Base-by-base conservation (phyloP, 2,329 filamentous ascomycete genomes). In the Xylariomycetidae sp. region DNA sequence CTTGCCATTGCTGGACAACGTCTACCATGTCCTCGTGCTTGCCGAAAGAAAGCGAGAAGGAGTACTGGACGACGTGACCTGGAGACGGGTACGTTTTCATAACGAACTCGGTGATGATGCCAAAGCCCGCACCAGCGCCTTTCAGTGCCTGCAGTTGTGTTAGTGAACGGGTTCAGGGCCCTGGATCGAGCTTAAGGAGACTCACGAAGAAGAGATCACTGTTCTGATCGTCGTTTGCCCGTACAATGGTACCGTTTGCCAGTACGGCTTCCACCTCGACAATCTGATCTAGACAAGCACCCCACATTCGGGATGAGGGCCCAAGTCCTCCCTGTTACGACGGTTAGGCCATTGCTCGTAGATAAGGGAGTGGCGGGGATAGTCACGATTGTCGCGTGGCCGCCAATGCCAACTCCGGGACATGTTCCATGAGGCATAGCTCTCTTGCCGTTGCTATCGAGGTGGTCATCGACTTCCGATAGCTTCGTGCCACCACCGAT, bases 381-480 rank as follows among this genome's bases (percentile, higher is more conserved):
- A 53, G 65, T 46, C 44, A 72, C 70, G 36, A 74, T 70, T 3
- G 72, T 76, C 3, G 72, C 67, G 44, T 79, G 74, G 0, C 74
- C 74, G 22, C 74, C 74, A 8, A 76, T 63, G 5, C 74, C 74
- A 9, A 79, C 73, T 5, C 66, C 67, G 0, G 74, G 74, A 38
- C 76, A 79, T 1, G 72, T 70, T 8, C 75, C 75, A 34, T 79
- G 75, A 0, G 75, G 61, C 32, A 79, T 68, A 3, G 74, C 75
- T n/a, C 75, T 64, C 18, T 64, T 61, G 5, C 72, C 74, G 33
- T 68, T 61, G 6, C 64, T 49, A 35, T 74, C 67, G 8, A 79
- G 57, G 25, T 60, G 56, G 22, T 63, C 50, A 8, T 72, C 70
- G 10, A 80, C 54, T 32, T 75, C 64, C 4, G 66, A 64, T 0